A percentile compares a stretch with the other conserved stretches of the same genome.
Conservation (phyloP, 495 filamentous ascomycete genomes). For the Xylaria palmicola region DNA sequence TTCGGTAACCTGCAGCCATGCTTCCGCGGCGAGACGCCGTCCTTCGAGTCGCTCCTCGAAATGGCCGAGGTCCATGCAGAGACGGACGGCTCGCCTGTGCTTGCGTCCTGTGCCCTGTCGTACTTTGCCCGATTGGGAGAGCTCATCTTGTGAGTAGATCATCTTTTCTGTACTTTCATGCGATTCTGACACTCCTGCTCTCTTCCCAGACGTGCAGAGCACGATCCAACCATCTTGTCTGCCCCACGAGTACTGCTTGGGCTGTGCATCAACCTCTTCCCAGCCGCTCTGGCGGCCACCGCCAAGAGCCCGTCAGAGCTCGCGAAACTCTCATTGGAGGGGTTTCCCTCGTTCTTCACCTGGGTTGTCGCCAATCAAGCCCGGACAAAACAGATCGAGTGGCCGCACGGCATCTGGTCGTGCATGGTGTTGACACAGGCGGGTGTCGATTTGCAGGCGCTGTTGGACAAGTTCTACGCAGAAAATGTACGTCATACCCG, state of each 20-base stretch:
- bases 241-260: conserved; percentile 4
- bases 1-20: conserved; percentile 11
- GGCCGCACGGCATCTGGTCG: conserved; percentile 12
- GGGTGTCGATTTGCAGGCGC: neutral
- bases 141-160: conserved; percentile 13
- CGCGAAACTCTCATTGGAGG: conserved; percentile 12
- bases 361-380: conserved; percentile 7
- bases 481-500: conserved; percentile 1
- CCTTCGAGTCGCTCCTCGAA: conserved; percentile 15
- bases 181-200: neutral
- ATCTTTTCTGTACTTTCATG: neutral
- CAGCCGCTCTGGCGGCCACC: conserved; percentile 13
- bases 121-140: conserved; percentile 17
- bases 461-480: conserved; percentile 15
- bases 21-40: conserved; percentile 1
- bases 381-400: conserved; percentile 14
- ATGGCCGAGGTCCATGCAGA: conserved; percentile 9
- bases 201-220: conserved; percentile 4
- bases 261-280: conserved; percentile 13
- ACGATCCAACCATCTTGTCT: conserved; percentile 11
- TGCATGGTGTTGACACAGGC: neutral
- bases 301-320: conserved; percentile 12
- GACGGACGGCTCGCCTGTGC: conserved; percentile 16
- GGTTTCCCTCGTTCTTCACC: conserved; percentile 15
- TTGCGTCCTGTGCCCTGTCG: conserved; percentile 6